A percentile compares a stretch with the other conserved stretches of the same genome.
Evolutionary conservation across 73 alveolate genomes (phyloP).

Genomic region (Blepharisma stoltei): DNA sequence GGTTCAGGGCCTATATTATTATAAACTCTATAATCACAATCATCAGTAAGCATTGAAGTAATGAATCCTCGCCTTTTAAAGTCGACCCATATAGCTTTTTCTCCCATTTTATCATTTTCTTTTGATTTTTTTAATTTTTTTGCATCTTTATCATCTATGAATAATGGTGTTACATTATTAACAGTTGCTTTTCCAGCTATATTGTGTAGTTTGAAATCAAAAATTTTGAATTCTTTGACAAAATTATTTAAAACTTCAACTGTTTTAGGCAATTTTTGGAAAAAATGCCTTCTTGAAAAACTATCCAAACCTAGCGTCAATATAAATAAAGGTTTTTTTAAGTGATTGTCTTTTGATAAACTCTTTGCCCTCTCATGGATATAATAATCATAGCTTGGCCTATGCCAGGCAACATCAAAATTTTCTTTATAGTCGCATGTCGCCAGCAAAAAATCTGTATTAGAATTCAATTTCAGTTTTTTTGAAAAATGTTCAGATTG

Average conservation of each 20-base stretch:
- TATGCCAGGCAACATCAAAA: too few species aligned
- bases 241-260: not conserved
- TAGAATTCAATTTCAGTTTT: too few species aligned
- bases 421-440: too few species aligned
- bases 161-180: slow-evolving; percentile 2
- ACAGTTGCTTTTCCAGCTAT: not conserved
- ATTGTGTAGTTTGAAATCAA: slow-evolving; percentile 15
- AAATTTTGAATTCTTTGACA: not conserved
- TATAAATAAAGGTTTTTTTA: not conserved
- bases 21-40: not conserved
- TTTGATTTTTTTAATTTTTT: not conserved
- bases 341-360: too few species aligned
- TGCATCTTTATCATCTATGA: not conserved
- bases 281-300: slow-evolving; percentile 16
- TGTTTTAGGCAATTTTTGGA: not conserved
- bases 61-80: not conserved
- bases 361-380: too few species aligned
- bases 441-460: too few species aligned
- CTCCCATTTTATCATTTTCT: not conserved
- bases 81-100: not conserved
- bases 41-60: not conserved
- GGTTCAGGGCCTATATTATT: not conserved
- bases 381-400: too few species aligned
- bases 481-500: too few species aligned
- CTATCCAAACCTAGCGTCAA: not conserved